phyloP scores from a whole-genome alignment of 2,329 filamentous ascomycete genomes.

The Trichoderma sp. region DNA sequence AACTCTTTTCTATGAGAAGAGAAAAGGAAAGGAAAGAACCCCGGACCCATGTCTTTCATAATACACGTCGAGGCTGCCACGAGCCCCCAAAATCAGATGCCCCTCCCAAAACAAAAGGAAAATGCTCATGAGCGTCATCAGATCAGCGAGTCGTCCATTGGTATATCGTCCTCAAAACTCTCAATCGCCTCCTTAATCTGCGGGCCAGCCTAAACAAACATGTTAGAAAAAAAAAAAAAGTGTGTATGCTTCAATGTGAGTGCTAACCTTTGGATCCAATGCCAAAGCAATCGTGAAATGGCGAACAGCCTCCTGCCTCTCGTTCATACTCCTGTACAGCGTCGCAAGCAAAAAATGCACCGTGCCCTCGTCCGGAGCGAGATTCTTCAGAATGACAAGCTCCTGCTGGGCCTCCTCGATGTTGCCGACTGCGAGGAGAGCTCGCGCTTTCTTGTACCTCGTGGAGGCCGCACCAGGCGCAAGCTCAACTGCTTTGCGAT shows the following conservation, averaged over 20 bases:
- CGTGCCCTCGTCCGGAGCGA: constrained; percentile 91
- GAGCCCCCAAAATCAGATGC: constrained; percentile 16
- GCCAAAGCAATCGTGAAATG: constrained; percentile 95
- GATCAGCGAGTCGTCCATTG: constrained; percentile 68
- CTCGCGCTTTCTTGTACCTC: constrained; percentile 89
- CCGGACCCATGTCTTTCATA: neutral
- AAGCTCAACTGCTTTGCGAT: constrained; percentile 78
- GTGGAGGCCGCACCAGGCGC: constrained; percentile 80
- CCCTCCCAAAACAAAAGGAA: constrained; percentile 13
- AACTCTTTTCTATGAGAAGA: neutral
- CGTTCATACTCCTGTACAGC: constrained; percentile 71
- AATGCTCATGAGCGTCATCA: constrained; percentile 47
- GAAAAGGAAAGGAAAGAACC: neutral
- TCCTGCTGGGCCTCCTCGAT: constrained; percentile 76
- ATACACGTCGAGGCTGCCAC: constrained; percentile 17
- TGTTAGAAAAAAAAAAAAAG: neutral
- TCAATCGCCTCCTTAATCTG: constrained; percentile 98
- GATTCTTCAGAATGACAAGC: constrained; percentile 82
- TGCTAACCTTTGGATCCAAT: constrained; percentile 87
- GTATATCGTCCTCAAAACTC: constrained; percentile 78
- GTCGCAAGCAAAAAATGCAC: constrained; percentile 94
- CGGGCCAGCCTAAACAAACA: constrained; percentile 71
- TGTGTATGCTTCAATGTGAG: too few relatives aligned
- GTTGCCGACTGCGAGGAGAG: constrained; percentile 73
- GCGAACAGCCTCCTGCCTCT: constrained; percentile 79